A percentile compares a stretch with the other conserved stretches of the same genome.
Evolutionary conservation across 83 land plant genomes (phyloP).

Genomic region (Picea abies): DNA sequence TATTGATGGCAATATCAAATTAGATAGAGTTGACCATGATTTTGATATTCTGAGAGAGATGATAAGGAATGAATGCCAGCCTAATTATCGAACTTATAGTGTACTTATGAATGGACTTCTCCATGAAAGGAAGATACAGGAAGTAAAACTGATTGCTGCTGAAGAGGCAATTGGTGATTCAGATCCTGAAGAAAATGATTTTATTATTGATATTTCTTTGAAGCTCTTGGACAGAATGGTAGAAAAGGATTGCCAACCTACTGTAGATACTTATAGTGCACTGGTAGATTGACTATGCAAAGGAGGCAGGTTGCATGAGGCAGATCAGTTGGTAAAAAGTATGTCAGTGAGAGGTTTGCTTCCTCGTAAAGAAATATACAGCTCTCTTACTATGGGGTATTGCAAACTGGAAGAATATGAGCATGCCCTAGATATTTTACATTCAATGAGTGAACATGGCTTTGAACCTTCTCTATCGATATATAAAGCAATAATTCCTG

Average conservation of each 20-base stretch:
- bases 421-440: conserved; percentile 38
- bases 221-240: conserved; percentile 28
- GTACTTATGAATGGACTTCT: conserved; percentile 39
- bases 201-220: conserved; percentile 17
- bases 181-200: conserved; percentile 6
- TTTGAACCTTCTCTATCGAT: conserved; percentile 28
- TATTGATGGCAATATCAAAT: too few relatives aligned
- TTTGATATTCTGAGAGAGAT: conserved; percentile 38
- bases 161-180: conserved; percentile 43
- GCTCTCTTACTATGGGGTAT: conserved; percentile 24
- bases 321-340: conserved; percentile 34
- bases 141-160: conserved; percentile 35
- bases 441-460: conserved; percentile 25
- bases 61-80: conserved; percentile 38
- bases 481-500: conserved; percentile 41
- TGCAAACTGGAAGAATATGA: conserved; percentile 36
- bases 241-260: conserved; percentile 35
- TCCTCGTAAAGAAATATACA: conserved; percentile 31
- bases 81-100: conserved; percentile 13
- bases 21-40: conserved; percentile 15
- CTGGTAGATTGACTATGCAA: too few relatives aligned
- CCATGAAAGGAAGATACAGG: conserved; percentile 29
- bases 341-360: neutral
- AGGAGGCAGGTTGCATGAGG: conserved; percentile 23
- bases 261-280: conserved; percentile 29